Base-by-base conservation (phyloP, 768 basidiomycete species). In the Fistulinella prunicolor region DNA sequence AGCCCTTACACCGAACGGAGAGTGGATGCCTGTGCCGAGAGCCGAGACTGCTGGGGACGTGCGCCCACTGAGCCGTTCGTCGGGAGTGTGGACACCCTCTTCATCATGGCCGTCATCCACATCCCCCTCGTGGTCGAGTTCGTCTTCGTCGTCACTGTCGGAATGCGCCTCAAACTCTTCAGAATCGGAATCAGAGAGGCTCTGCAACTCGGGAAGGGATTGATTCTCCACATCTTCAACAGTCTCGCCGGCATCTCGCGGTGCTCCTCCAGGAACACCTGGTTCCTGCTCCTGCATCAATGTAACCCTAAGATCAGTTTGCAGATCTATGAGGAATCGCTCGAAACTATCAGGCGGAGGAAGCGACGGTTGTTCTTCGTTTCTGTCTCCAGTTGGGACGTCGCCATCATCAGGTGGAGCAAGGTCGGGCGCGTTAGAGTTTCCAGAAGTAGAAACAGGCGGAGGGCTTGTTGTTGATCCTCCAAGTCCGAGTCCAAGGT, bases 291-390 rank as follows among this genome's bases (percentile, higher is more conserved):
- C 63, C 40, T 73, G 77, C 21, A 76, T 77, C 50, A 92, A 64
- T 9, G 84, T 83, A 6, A 72, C 66, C 46, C 89, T 70, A 46
- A 92, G 68, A 63, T 91, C 89, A 16, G 75, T 69, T 65, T 91
- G 90, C 44, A 91, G 60, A 65, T 91, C 87, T 38, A 87, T 69
- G 54, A 92, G 68, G 72, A 92, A 92, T 23, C 86, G 76, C 60
- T 91, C 89, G 57, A 92, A 92, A 58, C 82, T 84, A 49, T 83
- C 84, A 57, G 85, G 85, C 0, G 73, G 67, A 8, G 78, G 75
- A 12, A 65, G 51, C 0, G 61, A 43, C 5, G 56, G n/a, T 23
- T 50, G 46, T 47, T 54, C 56, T 29, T 40, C 41, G 2, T 61
- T 50, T 42, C 51, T 45, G 10, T 48, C 62, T 21, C 48, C 45